Base-by-base conservation (phyloP, 2,329 filamentous ascomycete genomes). In the Westerdykella sp. region DNA sequence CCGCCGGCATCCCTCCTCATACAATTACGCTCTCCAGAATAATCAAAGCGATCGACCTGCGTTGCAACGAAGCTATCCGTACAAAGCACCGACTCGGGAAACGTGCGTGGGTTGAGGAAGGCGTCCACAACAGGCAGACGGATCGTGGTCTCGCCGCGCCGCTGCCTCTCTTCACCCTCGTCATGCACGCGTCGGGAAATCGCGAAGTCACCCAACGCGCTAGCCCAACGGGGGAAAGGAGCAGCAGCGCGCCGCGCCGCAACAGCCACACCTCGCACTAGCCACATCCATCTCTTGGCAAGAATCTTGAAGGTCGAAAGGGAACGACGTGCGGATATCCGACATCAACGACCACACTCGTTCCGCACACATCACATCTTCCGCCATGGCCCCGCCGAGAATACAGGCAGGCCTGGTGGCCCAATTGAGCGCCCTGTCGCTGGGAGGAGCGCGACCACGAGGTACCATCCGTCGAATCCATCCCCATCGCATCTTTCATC, bases 1-100 rank as follows among this genome's bases (percentile, higher is more conserved):
- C 91, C 50, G 76, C 63, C 42, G 89, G 81, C 89, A 95, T 95
- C 13, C 34, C 16, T 13, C n/a, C 5, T n/a, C 18, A 13, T 34
- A 42, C 21, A 40, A 22, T 34, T 18, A 42, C n/a, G 10, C 16
- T 18, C n/a, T 18, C n/a, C 32, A 35, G n/a, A 14, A 35, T 18
- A 34, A 35, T 13, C 7, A 14, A 12, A 18, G n/a, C 6, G n/a
- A 14, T 28, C 25, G 25, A 10, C 2, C 7, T 9, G 25, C 7
- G 37, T 5, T 6, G 9, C n/a, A 41, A 35, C 39, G 30, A 32
- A 5, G 25, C 25, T 28, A n/a, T n/a, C n/a, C n/a, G n/a, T n/a
- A 40, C 28, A 12, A 9, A 4, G 25, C 25, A 4, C 11, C 25
- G 11, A 28, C 9, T 28, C 25, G 25, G 7, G 9, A 28, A 37